A percentile compares a stretch with the other conserved stretches of the same genome.
These are phyloP conservation scores for Berberis thunbergii DNA, from an alignment of 164 flowering plant species.

Conservation along the genomic window DNA sequence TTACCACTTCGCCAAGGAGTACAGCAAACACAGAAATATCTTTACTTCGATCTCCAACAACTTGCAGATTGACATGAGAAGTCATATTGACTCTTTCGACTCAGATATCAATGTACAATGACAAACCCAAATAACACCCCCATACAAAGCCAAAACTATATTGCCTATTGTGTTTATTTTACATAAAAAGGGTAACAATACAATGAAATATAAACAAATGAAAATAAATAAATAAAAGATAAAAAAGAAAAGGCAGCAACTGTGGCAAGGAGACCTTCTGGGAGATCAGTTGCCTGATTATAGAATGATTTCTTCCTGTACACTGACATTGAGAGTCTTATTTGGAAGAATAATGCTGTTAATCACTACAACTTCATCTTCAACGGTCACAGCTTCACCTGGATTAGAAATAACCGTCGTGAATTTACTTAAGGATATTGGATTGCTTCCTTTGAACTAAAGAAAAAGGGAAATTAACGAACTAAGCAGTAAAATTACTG, in stretches of 20 bases:
- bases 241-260: not conserved
- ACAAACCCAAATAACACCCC: not conserved
- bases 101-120: not conserved
- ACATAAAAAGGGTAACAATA: not conserved
- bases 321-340: slow-evolving; percentile 86
- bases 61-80: too few relatives aligned
- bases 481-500: not conserved
- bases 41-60: too few relatives aligned
- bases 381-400: slow-evolving; percentile 91
- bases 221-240: slow-evolving; percentile 14
- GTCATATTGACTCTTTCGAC: too few relatives aligned
- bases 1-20: too few relatives aligned
- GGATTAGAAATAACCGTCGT: slow-evolving; percentile 9
- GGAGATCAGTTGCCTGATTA: slow-evolving; percentile 12
- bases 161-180: not conserved
- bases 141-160: not conserved
- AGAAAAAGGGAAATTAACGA: not conserved
- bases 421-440: not conserved
- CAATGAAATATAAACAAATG: not conserved
- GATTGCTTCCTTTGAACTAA: not conserved
- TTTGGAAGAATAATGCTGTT: slow-evolving; percentile 92
- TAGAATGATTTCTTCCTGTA: slow-evolving; percentile 90
- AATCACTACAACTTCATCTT: slow-evolving; percentile 91
- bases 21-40: too few relatives aligned
- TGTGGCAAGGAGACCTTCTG: not conserved